Percentiles rank a stretch among this genome's conserved stretches.
Evolutionary conservation across 768 basidiomycete genomes (phyloP).

Genomic region (Termitomyces sp.): DNA sequence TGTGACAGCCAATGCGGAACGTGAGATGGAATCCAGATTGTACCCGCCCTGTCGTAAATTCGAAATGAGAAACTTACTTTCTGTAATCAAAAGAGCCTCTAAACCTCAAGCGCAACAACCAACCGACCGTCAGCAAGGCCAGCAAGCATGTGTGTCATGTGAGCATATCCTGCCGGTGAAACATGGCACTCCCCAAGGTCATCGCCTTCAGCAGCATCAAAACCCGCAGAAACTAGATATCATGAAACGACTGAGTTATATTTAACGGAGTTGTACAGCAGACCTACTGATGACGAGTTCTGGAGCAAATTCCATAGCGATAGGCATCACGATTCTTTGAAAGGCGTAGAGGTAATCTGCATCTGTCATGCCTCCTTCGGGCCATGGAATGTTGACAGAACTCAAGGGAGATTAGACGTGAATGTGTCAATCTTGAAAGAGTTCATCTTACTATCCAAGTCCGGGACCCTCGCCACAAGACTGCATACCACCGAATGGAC

Average conservation of each 20-base stretch:
- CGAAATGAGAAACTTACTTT: background rate
- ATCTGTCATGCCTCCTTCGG: slow-evolving; percentile 80
- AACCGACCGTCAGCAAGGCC: slow-evolving; percentile 84
- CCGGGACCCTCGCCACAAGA: slow-evolving; percentile 84
- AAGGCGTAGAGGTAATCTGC: slow-evolving; percentile 97
- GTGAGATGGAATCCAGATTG: slow-evolving; percentile 83
- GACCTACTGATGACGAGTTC: slow-evolving; percentile 91
- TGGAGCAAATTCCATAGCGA: slow-evolving; percentile 93
- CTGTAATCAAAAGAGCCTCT: background rate
- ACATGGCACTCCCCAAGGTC: slow-evolving; percentile 89
- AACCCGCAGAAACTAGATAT: slow-evolving; percentile 87
- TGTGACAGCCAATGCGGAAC: slow-evolving; percentile 83
- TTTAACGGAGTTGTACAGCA: background rate
- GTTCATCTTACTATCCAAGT: slow-evolving; percentile 68
- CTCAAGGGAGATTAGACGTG: slow-evolving; percentile 32
- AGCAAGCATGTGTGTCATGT: slow-evolving; percentile 97
- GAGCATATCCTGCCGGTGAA: slow-evolving; percentile 88
- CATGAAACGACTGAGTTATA: background rate
- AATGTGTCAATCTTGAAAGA: slow-evolving; percentile 3
- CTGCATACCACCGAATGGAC: slow-evolving; percentile 81
- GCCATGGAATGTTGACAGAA: slow-evolving; percentile 97
- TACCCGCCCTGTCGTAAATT: slow-evolving; percentile 75
- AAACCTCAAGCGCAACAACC: slow-evolving; percentile 91
- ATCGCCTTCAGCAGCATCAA: slow-evolving; percentile 94
- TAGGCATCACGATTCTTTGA: slow-evolving; percentile 93